These are phyloP conservation scores for Ceratocystis cacaofunesta DNA, from an alignment of 2,329 filamentous ascomycete species.

Conservation along the genomic window DNA sequence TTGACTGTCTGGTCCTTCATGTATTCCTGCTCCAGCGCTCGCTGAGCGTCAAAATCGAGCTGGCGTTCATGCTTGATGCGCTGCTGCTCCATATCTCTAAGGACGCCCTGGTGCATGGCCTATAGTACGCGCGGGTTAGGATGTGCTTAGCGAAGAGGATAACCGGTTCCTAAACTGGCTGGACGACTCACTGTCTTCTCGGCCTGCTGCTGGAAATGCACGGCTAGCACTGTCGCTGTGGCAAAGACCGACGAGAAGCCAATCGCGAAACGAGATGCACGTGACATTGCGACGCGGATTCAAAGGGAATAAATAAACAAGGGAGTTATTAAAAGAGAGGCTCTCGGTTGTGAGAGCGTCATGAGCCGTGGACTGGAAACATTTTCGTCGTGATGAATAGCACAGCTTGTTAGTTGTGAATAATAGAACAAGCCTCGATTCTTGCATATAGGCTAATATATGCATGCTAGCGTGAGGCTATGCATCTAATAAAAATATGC, in stretches of 20 bases:
- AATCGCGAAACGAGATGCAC: constrained; percentile 75
- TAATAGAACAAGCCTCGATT: not conserved
- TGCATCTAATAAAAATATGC: not conserved
- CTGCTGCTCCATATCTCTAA: constrained; percentile 91
- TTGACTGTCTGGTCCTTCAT: constrained; percentile 68
- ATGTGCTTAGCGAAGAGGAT: not conserved
- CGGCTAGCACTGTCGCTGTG: constrained; percentile 61
- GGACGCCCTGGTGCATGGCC: constrained; percentile 92
- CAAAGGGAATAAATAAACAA: not conserved
- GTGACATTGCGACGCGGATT: constrained; percentile 51
- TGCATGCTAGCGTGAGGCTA: not conserved
- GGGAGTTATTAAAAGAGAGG: not conserved
- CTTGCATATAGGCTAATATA: not conserved
- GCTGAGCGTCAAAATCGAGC: constrained; percentile 88
- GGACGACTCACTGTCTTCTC: constrained; percentile 58
- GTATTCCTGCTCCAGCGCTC: constrained; percentile 73
- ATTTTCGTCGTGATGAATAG: not conserved
- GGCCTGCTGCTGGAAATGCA: constrained; percentile 74
- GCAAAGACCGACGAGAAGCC: constrained; percentile 63
- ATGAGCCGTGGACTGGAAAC: not conserved
- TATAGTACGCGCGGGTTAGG: constrained; percentile 24
- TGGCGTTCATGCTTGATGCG: constrained; percentile 79
- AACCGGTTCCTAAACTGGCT: not conserved
- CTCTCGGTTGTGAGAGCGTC: not conserved
- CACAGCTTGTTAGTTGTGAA: not conserved